Conservation (phyloP, 768 basidiomycete genomes). For the Sporobolomyces roseus region DNA sequence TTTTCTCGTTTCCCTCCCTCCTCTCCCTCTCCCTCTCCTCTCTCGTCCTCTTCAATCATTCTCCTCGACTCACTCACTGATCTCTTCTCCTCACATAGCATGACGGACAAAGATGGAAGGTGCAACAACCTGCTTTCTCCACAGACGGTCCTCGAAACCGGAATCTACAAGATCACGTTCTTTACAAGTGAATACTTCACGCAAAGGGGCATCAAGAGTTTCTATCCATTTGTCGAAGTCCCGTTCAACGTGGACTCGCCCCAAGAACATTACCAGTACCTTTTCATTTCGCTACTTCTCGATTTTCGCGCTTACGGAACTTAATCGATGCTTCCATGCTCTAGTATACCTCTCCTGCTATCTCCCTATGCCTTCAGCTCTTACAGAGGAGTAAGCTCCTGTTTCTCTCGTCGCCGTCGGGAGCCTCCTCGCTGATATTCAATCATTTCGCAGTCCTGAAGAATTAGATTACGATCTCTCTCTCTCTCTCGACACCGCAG, state of each 20-base stretch:
- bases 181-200: conserved; percentile 45
- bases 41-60: not conserved
- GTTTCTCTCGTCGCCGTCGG: too few species aligned
- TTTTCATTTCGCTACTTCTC: too few species aligned
- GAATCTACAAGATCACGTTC: conserved; percentile 47
- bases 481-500: too few species aligned
- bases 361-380: conserved; percentile 46
- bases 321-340: not conserved
- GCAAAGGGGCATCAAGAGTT: conserved; percentile 33
- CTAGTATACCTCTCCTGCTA: conserved; percentile 45
- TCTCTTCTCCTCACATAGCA: too few species aligned
- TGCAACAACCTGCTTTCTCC: conserved; percentile 40
- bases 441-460: too few species aligned
- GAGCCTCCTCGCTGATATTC: too few species aligned
- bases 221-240: conserved; percentile 48
- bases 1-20: not conserved
- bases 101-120: conserved; percentile 46
- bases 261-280: conserved; percentile 46
- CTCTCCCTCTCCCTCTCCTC: too few species aligned
- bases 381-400: conserved; percentile 47
- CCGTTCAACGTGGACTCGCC: conserved; percentile 46
- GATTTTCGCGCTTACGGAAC: not conserved
- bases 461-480: too few species aligned
- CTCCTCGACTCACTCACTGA: not conserved
- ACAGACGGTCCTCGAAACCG: conserved; percentile 30